A percentile compares a stretch with the other conserved stretches of the same genome.
Evolutionary conservation across 2,329 filamentous ascomycete genomes (phyloP).

Genomic region (Xylariomycetidae sp.): DNA sequence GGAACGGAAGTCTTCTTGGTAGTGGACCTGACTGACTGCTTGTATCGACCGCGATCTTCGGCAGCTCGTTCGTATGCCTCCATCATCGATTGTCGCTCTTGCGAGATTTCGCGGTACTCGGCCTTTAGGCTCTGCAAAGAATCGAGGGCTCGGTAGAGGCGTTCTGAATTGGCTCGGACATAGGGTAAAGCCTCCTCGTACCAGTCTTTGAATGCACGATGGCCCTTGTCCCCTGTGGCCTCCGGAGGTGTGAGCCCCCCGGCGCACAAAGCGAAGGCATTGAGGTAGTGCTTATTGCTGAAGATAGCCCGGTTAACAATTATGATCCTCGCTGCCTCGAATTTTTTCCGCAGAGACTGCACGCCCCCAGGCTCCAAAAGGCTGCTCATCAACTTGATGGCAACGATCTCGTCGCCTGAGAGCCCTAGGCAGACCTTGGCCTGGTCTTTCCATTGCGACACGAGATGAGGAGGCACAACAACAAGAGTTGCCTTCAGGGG

Average conservation of each 20-base stretch:
- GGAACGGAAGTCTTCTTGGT: not conserved
- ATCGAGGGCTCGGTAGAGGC: not conserved
- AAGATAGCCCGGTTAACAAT: slow-evolving; percentile 30
- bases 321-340: slow-evolving; percentile 33
- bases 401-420: slow-evolving; percentile 15
- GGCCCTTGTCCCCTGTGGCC: not conserved
- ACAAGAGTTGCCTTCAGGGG: slow-evolving; percentile 34
- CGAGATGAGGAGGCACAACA: slow-evolving; percentile 35
- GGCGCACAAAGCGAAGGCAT: slow-evolving; percentile 11
- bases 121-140: not conserved
- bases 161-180: slow-evolving; percentile 6
- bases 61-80: not conserved
- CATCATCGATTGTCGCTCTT: not conserved
- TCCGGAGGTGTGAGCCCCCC: slow-evolving; percentile 10
- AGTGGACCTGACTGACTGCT: not conserved
- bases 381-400: slow-evolving; percentile 15
- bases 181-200: slow-evolving; percentile 12
- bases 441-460: slow-evolving; percentile 34
- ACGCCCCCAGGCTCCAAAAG: slow-evolving; percentile 4
- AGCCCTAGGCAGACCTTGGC: slow-evolving; percentile 27
- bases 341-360: slow-evolving; percentile 2
- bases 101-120: not conserved
- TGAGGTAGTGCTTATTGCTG: slow-evolving; percentile 10
- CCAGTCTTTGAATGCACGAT: slow-evolving; percentile 19
- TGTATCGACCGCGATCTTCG: not conserved